Base-by-base conservation (phyloP, 768 basidiomycete genomes). In the Candolleomyces aberdarensis region DNA sequence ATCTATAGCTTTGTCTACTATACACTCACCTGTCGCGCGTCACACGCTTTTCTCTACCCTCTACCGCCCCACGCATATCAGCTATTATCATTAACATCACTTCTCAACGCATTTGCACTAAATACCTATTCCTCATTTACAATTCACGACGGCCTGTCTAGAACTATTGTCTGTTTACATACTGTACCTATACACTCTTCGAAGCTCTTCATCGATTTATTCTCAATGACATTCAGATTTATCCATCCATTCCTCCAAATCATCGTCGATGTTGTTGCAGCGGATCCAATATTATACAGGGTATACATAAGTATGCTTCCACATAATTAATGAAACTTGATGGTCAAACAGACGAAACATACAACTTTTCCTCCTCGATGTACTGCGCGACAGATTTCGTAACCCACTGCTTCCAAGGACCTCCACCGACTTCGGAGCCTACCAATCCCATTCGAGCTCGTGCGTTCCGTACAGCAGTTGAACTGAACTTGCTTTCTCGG, bases 401-500 rank as follows among this genome's bases (percentile, higher is more conserved):
- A 20, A 88, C 83, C 65, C 84, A 74, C 10, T 62, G 64, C 53
- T 66, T 74, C 87, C 87, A 89, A 2, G 6, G 62, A 62, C 62
- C 77, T 67, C 44, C 64, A 44, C 59, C 65, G 43, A 53, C 50
- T 48, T 60, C 62, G 56, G 43, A n/a, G 50, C 59, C 62, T 36
- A 56, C 63, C 47, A 66, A 43, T 15, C 72, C 74, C 36, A 68
- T 49, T 29, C 62, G 62, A 2, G 67, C 64, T 14, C 86, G 75
- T 43, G 77, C 74, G 31, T 74, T 70, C 15, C 92, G 80, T 5
- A 94, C 83, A 47, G 80, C 75, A 29, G 84, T 94, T 6, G 91
- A 93, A 69, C 92, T 93, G 64, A 84, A 83, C 3, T 72, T 79
- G 67, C 77, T 80, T 65, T 86, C 80, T 41, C 75, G 75, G 43